These are phyloP conservation scores for Globisporangium cystogenes DNA, from an alignment of 352 stramenopile genomes.

Conservation along the genomic window DNA sequence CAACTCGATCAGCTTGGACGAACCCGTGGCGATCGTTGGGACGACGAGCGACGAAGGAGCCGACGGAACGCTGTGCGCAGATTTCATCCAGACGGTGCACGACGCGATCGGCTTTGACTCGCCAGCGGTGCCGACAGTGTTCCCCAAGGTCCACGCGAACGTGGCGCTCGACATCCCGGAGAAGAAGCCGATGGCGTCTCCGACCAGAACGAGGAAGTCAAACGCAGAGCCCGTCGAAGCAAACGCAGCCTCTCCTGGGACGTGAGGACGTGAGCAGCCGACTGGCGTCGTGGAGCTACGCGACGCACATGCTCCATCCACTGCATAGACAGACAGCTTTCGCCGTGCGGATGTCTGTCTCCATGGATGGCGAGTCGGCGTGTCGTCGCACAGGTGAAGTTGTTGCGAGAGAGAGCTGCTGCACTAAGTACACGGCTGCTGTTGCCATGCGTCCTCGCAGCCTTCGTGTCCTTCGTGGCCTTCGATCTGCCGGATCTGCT, in stretches of 20 bases:
- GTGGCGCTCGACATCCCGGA: slow-evolving; percentile 4
- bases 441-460: neutral
- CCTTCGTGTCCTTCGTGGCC: neutral
- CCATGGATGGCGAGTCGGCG: no score
- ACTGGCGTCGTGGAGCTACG: no score
- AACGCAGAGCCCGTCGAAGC: neutral
- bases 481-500: neutral
- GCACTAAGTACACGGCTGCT: neutral
- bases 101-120: slow-evolving; percentile 7
- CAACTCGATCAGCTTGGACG: slow-evolving; percentile 14
- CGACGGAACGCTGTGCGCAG: slow-evolving; percentile 2
- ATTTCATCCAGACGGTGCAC: slow-evolving; percentile 5
- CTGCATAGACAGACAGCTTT: neutral
- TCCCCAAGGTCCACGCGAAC: slow-evolving; percentile 5
- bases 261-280: no score
- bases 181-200: slow-evolving; percentile 1
- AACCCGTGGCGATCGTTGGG: slow-evolving; percentile 4
- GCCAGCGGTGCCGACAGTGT: slow-evolving; percentile 6
- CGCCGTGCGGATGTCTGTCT: no score
- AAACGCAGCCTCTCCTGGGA: no score
- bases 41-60: neutral
- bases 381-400: no score
- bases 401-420: no score
- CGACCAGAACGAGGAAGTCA: slow-evolving; percentile 1
- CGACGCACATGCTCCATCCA: no score